These are phyloP conservation scores for Megacollybia marginata DNA, from an alignment of 768 basidiomycete species.

Conservation along the genomic window DNA sequence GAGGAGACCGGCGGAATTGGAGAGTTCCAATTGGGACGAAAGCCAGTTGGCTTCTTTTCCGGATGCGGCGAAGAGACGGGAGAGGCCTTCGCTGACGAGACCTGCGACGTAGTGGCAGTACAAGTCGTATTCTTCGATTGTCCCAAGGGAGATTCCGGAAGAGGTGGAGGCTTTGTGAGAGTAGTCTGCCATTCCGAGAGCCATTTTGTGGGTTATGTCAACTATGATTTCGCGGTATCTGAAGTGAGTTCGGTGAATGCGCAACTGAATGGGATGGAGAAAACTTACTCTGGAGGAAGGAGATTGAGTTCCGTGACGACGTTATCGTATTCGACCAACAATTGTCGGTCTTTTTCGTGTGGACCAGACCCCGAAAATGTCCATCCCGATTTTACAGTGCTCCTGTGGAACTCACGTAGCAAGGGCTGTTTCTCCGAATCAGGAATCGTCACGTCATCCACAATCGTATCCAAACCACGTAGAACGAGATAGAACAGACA, in stretches of 20 bases:
- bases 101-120: conserved; percentile 99
- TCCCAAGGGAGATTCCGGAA: conserved; percentile 56
- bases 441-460: conserved; percentile 96
- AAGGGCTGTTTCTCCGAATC: conserved; percentile 82
- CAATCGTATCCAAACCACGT: conserved; percentile 92
- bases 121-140: conserved; percentile 84
- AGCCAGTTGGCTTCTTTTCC: conserved; percentile 74
- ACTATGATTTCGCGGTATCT: conserved; percentile 77
- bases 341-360: conserved; percentile 79
- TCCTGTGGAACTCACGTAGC: conserved; percentile 74
- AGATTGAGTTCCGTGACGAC: conserved; percentile 75
- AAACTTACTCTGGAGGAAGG: conserved; percentile 54
- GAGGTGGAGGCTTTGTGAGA: conserved; percentile 63
- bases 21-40: conserved; percentile 74
- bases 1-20: conserved; percentile 91
- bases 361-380: conserved; percentile 76
- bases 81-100: conserved; percentile 93
- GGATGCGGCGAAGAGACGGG: conserved; percentile 80
- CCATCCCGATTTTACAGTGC: conserved; percentile 81
- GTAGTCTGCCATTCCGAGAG: conserved; percentile 36
- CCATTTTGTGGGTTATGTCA: conserved; percentile 22
- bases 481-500: conserved; percentile 94
- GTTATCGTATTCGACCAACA: conserved; percentile 76
- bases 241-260: conserved; percentile 1
- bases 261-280: not conserved